Evolutionary conservation across 805 yeast genomes (phyloP), one percentile per base, ranked within the genome.

Genomic region (Yarrowia deformans): DNA sequence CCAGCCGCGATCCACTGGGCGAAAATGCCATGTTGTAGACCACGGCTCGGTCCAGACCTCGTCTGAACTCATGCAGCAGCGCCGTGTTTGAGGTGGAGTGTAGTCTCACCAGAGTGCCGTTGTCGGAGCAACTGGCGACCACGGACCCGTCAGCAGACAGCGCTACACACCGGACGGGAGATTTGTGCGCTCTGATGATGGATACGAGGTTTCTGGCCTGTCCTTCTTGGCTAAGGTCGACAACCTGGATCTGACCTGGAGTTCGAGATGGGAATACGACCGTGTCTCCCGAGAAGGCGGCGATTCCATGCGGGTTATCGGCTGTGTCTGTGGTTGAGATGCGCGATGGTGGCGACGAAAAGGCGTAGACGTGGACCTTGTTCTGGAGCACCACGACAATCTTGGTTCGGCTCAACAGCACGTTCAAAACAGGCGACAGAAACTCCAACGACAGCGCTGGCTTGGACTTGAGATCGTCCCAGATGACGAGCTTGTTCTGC

Each of bases 401-500:
- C 69, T 92, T 81, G 13, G 89, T 85, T 69, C 97, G 82, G 12
- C 97, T 90, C 48, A 94, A 78, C 48, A 89, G 83, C 10, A 91
- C 92, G 72, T 89, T 87, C 58, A 90, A 80, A 4, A 94, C 88
- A 0, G 94, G 90, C 56, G 88, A 85, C 82, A 85, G 84, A 76
- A 93, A 92, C 76, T 91, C 95, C 70, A 95, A 79, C 45, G 84
- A 84, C 19, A 91, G 81, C 4, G 93, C 89, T 37, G 88, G 88
- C 72, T 87, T 88, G 71, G 88, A 84, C 78, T 91, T 90, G 70
- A 91, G 78, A 77, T 94, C 98, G 78, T 94, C 98, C 97, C 97
- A 95, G 18, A 94, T 88, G 43, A 92, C 84, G 46, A 93, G 85
- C 77, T 90, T 90, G 79, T 91, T 91, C 72, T 86, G 83, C 0